Evolutionary conservation across 2,329 filamentous ascomycete genomes (phyloP).

Genomic region (Ophiostoma quercus): DNA sequence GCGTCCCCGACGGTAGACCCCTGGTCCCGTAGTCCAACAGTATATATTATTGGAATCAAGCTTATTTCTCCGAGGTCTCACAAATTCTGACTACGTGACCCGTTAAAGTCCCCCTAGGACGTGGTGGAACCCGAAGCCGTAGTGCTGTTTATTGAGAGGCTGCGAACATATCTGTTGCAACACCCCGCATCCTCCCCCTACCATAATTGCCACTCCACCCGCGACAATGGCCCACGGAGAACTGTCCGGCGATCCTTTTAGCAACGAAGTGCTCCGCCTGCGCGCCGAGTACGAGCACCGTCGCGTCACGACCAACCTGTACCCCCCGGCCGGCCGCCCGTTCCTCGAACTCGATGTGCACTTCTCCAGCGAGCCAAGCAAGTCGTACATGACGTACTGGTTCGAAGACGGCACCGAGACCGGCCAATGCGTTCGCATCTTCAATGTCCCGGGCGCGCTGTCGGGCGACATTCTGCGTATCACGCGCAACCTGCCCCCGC

Average conservation of each 20-base stretch:
- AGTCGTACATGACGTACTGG: not conserved
- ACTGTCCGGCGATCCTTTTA: not conserved
- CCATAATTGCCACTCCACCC: no score
- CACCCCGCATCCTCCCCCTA: no score
- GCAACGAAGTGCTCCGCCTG: conserved; percentile 4
- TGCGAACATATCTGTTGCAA: no score
- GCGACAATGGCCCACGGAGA: no score
- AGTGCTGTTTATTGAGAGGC: no score
- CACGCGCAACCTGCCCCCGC: conserved; percentile 5
- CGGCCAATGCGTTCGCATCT: conserved; percentile 14
- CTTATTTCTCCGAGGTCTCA: no score
- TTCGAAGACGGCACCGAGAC: not conserved
- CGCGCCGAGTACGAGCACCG: conserved; percentile 2
- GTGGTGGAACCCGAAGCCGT: no score
- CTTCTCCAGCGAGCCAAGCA: not conserved
- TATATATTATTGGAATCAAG: no score
- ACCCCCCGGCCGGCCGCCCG: not conserved
- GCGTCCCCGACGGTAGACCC: no score
- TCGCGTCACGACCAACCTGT: conserved; percentile 1
- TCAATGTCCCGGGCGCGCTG: conserved; percentile 16
- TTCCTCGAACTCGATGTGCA: not conserved
- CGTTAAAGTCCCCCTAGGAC: no score
- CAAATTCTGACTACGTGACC: no score
- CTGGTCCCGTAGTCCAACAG: no score
- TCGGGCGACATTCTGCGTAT: conserved; percentile 20